phyloP scores from a whole-genome alignment of 2,329 filamentous ascomycete species.

The Cadophora sp. region DNA sequence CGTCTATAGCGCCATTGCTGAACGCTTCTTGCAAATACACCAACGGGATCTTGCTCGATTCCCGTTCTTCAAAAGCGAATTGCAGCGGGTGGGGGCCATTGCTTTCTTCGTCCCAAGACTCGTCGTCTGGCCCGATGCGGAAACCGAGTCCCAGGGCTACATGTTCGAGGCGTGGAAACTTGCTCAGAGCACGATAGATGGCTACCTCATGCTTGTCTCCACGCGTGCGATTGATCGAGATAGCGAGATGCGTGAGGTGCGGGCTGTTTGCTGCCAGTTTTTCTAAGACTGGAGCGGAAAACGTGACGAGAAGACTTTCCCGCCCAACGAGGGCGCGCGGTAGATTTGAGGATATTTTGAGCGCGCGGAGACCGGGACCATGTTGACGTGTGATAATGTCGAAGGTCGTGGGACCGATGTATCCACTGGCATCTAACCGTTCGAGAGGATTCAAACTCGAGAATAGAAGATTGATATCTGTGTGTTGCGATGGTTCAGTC shows the following conservation, averaged over 20 bases:
- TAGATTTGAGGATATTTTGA: not conserved
- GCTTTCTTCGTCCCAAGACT: not conserved
- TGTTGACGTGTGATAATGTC: not conserved
- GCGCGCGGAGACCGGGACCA: not conserved
- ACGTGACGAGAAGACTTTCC: not conserved
- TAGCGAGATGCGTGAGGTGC: not conserved
- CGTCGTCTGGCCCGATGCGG: not conserved
- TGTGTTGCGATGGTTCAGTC: not conserved
- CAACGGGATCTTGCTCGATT: not conserved
- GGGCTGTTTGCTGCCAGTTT: not conserved
- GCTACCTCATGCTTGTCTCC: not conserved
- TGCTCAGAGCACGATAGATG: not conserved
- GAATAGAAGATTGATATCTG: not conserved
- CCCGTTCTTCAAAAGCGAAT: not conserved
- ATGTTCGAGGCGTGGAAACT: not conserved
- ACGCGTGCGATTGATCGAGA: not conserved
- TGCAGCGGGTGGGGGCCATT: not conserved
- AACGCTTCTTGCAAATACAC: not conserved
- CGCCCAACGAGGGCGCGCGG: not conserved
- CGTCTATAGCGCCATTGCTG: not conserved
- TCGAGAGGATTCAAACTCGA: not conserved
- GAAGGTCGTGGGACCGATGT: not conserved
- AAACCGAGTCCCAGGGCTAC: not conserved
- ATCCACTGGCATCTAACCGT: not conserved
- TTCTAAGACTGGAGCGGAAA: constrained; percentile 1